Evolutionary conservation across 768 basidiomycete species (phyloP), one percentile per base, ranked within the genome.

Genomic region (Wakefieldia striispora): DNA sequence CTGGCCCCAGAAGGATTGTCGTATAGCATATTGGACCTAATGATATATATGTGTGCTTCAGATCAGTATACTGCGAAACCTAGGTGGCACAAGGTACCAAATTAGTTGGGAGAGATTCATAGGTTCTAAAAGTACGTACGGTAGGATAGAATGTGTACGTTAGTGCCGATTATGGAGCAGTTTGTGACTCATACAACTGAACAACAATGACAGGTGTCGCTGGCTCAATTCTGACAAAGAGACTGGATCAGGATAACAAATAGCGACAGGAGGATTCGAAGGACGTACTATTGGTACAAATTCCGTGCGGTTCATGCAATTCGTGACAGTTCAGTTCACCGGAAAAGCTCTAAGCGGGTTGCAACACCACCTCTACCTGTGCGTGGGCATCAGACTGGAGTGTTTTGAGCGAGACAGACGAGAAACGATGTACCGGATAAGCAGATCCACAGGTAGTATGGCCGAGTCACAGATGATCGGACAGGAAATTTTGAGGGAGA

Each of bases 1-100:
- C 37, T 61, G 11, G 55, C 56, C 51, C 63, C 58, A 19, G 66
- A 63, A 23, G 67, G 66, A 41, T 58, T 54, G 38, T 67, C 66
- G 36, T 55, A 67, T 12, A 67, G 36, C 66, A 67, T 67, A 47
- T 10, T 44, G 49, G 53, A 23, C 45, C 42, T 37, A 43, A 47
- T 39, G 57, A 57, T 69, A 69, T 57, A 57, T 54, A 31, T 57
- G 50, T 56, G 50, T 43, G 34, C 27, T 41, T 58, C 36, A 55
- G 55, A 44, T 57, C 53, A 35, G 45, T 62, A 48, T 58, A 68
- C 64, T 41, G 50, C 51, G n/a, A 58, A 51, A 60, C 23, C 56
- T 54, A 45, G 19, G 48, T 50, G 57, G 51, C 50, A 45, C 43
- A 43, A 43, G 29, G 17, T 35, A 42, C 33, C 47, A 49, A 48